Percentiles rank a stretch among this genome's conserved stretches.
Evolutionary conservation across 208 protist species (phyloP).

Genomic region (Endotrypanum monterogeii): DNA sequence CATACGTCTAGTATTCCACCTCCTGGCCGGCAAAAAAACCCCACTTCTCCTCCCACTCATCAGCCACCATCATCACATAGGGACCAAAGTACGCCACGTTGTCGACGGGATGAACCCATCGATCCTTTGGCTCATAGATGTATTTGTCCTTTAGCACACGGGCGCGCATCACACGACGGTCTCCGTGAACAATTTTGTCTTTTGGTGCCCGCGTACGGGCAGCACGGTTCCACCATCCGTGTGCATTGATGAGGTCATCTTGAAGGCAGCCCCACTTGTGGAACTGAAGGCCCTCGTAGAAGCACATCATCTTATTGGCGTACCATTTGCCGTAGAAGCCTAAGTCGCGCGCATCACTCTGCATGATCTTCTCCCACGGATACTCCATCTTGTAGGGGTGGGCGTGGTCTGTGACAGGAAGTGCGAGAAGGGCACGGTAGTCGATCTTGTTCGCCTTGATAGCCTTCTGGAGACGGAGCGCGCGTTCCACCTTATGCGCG

Average conservation of each 20-base stretch:
- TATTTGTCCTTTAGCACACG: conserved; percentile 91
- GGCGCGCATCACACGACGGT: conserved; percentile 87
- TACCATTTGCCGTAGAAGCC: conserved; percentile 90
- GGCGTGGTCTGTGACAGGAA: conserved; percentile 90
- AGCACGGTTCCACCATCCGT: conserved; percentile 90
- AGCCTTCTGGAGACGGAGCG: conserved; percentile 85
- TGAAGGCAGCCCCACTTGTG: conserved; percentile 91
- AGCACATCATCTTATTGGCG: conserved; percentile 89
- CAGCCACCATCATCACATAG: conserved; percentile 92
- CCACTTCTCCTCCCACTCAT: conserved; percentile 94
- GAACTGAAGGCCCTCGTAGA: conserved; percentile 87
- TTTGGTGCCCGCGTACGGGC: conserved; percentile 84
- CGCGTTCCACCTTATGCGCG: conserved; percentile 88
- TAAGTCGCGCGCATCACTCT: conserved; percentile 78
- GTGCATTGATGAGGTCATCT: conserved; percentile 91
- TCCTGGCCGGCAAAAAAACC: conserved; percentile 92
- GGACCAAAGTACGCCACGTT: conserved; percentile 91
- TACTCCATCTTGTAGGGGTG: conserved; percentile 95
- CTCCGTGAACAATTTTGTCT: conserved; percentile 87
- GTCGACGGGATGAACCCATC: conserved; percentile 90
- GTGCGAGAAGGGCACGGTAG: conserved; percentile 85
- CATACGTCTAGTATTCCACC: conserved; percentile 77
- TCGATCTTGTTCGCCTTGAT: conserved; percentile 94
- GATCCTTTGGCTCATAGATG: conserved; percentile 90
- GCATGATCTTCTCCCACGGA: conserved; percentile 91